Conservation (phyloP, 257 asterid genomes). For the Lavandula angustifolia region DNA sequence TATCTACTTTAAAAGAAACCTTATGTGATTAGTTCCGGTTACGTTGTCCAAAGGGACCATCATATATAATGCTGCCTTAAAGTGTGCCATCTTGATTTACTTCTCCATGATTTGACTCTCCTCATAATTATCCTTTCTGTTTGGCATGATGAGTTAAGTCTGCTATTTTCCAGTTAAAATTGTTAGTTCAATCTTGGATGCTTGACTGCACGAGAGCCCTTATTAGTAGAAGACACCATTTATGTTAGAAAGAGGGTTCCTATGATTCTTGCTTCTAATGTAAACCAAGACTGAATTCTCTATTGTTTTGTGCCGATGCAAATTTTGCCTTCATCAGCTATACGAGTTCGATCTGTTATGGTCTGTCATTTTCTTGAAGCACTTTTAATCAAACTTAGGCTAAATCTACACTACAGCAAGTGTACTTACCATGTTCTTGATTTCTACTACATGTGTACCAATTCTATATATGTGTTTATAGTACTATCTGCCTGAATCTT, state of each 20-base stretch:
- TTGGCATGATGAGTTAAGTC: not conserved
- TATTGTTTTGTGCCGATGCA: slow-evolving; percentile 1
- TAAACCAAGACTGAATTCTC: too few relatives aligned
- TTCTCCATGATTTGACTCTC: slow-evolving; percentile 24
- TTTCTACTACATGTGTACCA: too few relatives aligned
- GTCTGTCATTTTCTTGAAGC: too few relatives aligned
- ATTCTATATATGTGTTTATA: too few relatives aligned
- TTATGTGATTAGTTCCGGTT: slow-evolving; percentile 42
- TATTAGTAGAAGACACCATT: not conserved
- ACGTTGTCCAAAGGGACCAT: slow-evolving; percentile 27
- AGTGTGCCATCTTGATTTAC: slow-evolving; percentile 9
- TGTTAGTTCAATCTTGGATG: too few relatives aligned
- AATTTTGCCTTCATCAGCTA: not conserved
- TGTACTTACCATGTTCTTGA: too few relatives aligned
- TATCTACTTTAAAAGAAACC: slow-evolving; percentile 32
- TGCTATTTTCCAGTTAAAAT: too few relatives aligned
- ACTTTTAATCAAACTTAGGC: too few relatives aligned
- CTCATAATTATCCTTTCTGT: not conserved
- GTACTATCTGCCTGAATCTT: too few relatives aligned
- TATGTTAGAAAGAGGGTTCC: too few relatives aligned
- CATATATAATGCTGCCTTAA: not conserved
- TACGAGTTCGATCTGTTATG: too few relatives aligned
- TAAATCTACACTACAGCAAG: too few relatives aligned
- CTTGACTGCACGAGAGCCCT: slow-evolving; percentile 4
- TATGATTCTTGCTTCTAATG: not conserved